These are phyloP conservation scores for Candida dendrica DNA, from an alignment of 805 yeast genomes.

Conservation along the genomic window DNA sequence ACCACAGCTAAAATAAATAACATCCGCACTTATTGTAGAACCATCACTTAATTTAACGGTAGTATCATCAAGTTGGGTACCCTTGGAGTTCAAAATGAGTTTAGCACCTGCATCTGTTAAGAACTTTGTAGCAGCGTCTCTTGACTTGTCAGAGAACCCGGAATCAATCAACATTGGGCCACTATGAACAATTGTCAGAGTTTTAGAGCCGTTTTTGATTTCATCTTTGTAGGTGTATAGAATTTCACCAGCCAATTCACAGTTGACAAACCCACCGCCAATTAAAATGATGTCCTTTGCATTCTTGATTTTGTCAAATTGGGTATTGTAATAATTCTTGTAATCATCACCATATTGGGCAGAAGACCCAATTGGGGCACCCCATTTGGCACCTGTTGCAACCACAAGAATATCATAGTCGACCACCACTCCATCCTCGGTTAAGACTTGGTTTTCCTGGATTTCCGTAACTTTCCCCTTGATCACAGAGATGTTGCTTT, in stretches of 20 bases:
- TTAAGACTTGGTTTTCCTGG: slow-evolving; percentile 10
- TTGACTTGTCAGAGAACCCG: slow-evolving; percentile 5
- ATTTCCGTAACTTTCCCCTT: slow-evolving; percentile 3
- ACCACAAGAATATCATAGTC: slow-evolving; percentile 20
- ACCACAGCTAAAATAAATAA: slow-evolving; percentile 12
- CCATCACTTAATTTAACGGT: slow-evolving; percentile 3
- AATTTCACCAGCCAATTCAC: slow-evolving; percentile 27
- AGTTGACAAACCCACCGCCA: slow-evolving; percentile 27
- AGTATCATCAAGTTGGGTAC: slow-evolving; percentile 2
- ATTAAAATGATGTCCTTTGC: slow-evolving; percentile 23
- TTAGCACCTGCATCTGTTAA: slow-evolving; percentile 8
- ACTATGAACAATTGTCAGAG: slow-evolving; percentile 13
- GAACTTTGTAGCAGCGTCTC: slow-evolving; percentile 12
- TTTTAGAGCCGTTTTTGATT: slow-evolving; percentile 7
- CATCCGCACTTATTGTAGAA: slow-evolving; percentile 11
- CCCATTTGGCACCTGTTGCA: slow-evolving; percentile 26
- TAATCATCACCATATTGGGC: slow-evolving; percentile 9
- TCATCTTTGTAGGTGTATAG: slow-evolving; percentile 14
- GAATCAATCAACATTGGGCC: slow-evolving; percentile 5
- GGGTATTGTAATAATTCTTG: slow-evolving; percentile 7
- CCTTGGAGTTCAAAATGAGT: slow-evolving; percentile 8
- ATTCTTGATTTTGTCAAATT: slow-evolving; percentile 9
- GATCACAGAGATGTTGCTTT: not conserved
- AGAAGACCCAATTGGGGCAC: slow-evolving; percentile 18
- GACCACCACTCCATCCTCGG: slow-evolving; percentile 6